These are phyloP conservation scores for Platismatia glauca DNA, from an alignment of 495 filamentous ascomycete species.

Conservation along the genomic window DNA sequence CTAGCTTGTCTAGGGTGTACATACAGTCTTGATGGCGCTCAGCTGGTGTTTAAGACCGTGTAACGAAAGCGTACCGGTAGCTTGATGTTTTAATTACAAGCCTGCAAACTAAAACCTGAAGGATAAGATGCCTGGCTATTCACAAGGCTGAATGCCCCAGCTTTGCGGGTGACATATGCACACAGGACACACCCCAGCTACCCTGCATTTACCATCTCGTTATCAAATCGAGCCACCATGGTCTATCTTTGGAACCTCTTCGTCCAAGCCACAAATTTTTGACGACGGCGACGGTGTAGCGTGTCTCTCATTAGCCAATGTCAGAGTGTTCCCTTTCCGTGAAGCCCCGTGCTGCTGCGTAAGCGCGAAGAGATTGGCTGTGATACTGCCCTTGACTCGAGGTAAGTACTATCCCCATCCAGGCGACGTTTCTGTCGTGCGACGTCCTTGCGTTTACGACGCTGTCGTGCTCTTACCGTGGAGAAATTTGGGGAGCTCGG, in stretches of 20 bases:
- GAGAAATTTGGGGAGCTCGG: neutral
- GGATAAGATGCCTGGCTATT: neutral
- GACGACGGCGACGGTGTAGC: neutral
- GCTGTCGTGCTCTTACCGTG: neutral
- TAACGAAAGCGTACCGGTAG: too few species aligned
- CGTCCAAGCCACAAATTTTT: neutral
- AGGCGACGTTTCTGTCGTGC: neutral
- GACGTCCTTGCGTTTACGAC: neutral
- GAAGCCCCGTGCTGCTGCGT: neutral
- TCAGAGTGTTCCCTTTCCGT: neutral
- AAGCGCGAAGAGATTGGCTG: conserved; percentile 1
- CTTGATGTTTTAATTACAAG: neutral
- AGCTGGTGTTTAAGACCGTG: too few species aligned
- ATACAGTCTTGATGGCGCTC: too few species aligned
- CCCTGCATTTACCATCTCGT: neutral
- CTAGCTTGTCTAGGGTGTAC: conserved; percentile 27
- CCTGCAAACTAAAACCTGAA: neutral
- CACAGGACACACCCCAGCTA: neutral
- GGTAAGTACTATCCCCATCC: neutral
- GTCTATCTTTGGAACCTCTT: neutral
- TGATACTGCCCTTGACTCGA: neutral
- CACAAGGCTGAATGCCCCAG: neutral
- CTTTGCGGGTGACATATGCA: neutral
- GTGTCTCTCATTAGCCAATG: neutral
- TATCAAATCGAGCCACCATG: neutral